A percentile compares a stretch with the other conserved stretches of the same genome.
Evolutionary conservation across 495 filamentous ascomycete genomes (phyloP).

Genomic region (Aspergillus kassunensis): DNA sequence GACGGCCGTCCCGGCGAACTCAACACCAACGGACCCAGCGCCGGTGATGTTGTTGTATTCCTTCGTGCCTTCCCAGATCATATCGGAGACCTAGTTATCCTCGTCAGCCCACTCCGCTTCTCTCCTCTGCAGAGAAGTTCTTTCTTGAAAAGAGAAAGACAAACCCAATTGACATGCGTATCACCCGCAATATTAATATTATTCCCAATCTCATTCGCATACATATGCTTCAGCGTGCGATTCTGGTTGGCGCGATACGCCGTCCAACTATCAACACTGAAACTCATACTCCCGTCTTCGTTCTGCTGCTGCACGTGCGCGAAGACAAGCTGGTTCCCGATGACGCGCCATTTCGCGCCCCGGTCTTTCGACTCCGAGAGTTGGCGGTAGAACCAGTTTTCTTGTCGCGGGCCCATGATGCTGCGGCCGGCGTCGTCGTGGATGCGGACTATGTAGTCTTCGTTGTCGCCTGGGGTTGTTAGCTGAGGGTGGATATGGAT

Average conservation of each 20-base stretch:
- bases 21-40: constrained; percentile 56
- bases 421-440: constrained; percentile 54
- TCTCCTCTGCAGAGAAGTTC: too few species aligned
- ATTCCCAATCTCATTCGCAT: constrained; percentile 59
- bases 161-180: constrained; percentile 53
- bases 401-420: constrained; percentile 62
- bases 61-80: constrained; percentile 58
- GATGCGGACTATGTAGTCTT: constrained; percentile 51
- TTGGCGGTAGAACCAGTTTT: constrained; percentile 64
- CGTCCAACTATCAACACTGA: constrained; percentile 34
- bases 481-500: background rate
- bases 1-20: constrained; percentile 63
- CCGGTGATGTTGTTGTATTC: constrained; percentile 55
- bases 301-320: constrained; percentile 9
- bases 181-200: constrained; percentile 66
- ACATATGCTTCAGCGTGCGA: constrained; percentile 55
- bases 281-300: constrained; percentile 6
- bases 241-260: constrained; percentile 63
- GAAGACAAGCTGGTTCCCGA: constrained; percentile 66
- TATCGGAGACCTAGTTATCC: constrained; percentile 40
- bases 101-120: too few species aligned
- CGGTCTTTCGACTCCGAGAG: constrained; percentile 42
- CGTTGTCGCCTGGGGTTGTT: constrained; percentile 39
- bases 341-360: constrained; percentile 55
- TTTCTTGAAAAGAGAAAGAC: background rate